These are phyloP conservation scores for Heritiera littoralis DNA, from an alignment of 345 rosid genomes.

Conservation along the genomic window DNA sequence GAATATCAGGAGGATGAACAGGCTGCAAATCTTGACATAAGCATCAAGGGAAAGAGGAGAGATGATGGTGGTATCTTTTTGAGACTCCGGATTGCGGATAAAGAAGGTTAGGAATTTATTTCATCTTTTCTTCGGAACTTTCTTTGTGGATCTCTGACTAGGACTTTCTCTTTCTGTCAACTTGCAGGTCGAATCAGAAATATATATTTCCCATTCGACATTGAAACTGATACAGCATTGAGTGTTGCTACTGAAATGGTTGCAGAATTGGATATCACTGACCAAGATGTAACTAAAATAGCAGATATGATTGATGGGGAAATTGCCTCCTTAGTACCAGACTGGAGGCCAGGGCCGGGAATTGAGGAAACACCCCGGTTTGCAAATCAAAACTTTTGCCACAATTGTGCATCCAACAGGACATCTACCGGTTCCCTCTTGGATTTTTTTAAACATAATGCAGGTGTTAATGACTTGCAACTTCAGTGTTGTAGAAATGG, in stretches of 20 bases:
- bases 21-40: conserved; percentile 56
- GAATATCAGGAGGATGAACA: conserved; percentile 68
- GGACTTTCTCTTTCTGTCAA: background rate
- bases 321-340: conserved; percentile 75
- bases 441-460: conserved; percentile 50
- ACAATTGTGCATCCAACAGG: conserved; percentile 61
- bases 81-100: conserved; percentile 70
- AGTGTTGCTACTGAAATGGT: conserved; percentile 98
- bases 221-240: conserved; percentile 72
- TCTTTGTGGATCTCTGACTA: conserved; percentile 1
- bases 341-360: conserved; percentile 74
- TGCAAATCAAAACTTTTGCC: conserved; percentile 56
- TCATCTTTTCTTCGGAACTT: conserved; percentile 5
- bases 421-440: conserved; percentile 69
- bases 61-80: conserved; percentile 66
- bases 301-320: conserved; percentile 91
- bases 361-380: conserved; percentile 60
- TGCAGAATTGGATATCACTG: conserved; percentile 81
- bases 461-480: conserved; percentile 34
- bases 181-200: conserved; percentile 70
- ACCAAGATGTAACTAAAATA: conserved; percentile 75
- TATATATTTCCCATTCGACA: conserved; percentile 84
- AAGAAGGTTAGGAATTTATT: conserved; percentile 63
- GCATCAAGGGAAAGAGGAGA: conserved; percentile 76
- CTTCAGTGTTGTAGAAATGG: conserved; percentile 56